Percentiles rank a stretch among this genome's conserved stretches.
Evolutionary conservation across 1,139 yeast genomes (phyloP).

Genomic region (Zhuliangozyma parablackwelliae): DNA sequence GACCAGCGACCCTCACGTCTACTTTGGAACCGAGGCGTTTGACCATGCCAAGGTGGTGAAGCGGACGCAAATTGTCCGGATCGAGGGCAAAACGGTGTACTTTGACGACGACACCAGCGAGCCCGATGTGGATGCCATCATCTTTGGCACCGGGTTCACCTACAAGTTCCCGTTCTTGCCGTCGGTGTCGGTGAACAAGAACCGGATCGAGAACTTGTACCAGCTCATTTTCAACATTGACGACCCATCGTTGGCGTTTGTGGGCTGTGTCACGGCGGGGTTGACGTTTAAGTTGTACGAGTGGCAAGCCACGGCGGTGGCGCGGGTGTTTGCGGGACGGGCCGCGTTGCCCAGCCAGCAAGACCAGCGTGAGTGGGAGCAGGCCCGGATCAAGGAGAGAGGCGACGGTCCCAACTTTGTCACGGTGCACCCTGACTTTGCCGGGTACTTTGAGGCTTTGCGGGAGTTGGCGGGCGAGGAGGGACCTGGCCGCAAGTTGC

Average conservation of each 20-base stretch:
- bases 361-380: constrained; percentile 30
- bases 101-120: constrained; percentile 27
- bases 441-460: constrained; percentile 19
- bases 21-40: constrained; percentile 36
- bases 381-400: constrained; percentile 18
- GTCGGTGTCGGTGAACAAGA: constrained; percentile 15
- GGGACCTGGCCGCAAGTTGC: constrained; percentile 23
- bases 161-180: constrained; percentile 40
- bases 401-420: constrained; percentile 23
- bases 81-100: constrained; percentile 19
- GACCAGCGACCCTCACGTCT: constrained; percentile 35
- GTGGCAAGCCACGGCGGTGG: constrained; percentile 35
- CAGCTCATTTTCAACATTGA: constrained; percentile 34
- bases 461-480: constrained; percentile 19
- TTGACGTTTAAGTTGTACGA: constrained; percentile 38
- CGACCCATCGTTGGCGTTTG: constrained; percentile 33
- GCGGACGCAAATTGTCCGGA: constrained; percentile 26
- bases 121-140: constrained; percentile 28
- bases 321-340: constrained; percentile 30
- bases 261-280: constrained; percentile 42
- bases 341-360: constrained; percentile 24
- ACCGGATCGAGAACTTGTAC: constrained; percentile 24
- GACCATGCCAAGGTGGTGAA: constrained; percentile 28
- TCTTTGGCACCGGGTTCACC: constrained; percentile 44
- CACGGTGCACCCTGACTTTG: constrained; percentile 18